A percentile compares a stretch with the other conserved stretches of the same genome.
Evolutionary conservation across 345 rosid genomes (phyloP).

Genomic region (Sisymbrium altissimum): DNA sequence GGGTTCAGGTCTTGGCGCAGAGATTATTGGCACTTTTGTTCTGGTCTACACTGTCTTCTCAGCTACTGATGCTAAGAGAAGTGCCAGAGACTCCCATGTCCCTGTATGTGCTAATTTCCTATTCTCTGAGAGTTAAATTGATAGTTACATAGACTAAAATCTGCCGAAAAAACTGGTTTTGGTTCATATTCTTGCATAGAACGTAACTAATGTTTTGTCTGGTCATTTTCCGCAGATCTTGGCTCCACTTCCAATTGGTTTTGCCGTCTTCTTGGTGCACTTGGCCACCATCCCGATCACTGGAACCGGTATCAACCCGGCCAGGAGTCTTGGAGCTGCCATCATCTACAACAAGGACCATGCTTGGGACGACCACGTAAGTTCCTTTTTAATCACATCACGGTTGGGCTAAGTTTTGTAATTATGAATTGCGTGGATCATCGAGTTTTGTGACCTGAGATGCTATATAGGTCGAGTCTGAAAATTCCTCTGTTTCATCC

Average conservation of each 20-base stretch:
- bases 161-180: not conserved
- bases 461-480: not conserved
- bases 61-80: constrained; percentile 77
- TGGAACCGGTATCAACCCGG: constrained; percentile 71
- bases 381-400: not conserved
- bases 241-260: constrained; percentile 79
- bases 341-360: constrained; percentile 48
- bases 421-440: not conserved
- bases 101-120: constrained; percentile 42
- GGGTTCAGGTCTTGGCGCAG: constrained; percentile 73
- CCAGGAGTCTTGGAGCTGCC: constrained; percentile 76
- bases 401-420: not conserved
- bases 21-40: constrained; percentile 66
- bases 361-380: constrained; percentile 64
- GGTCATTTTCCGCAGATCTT: constrained; percentile 38
- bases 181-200: not conserved
- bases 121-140: not conserved
- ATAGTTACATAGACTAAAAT: not conserved
- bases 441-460: not conserved
- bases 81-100: constrained; percentile 75
- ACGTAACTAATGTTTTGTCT: not conserved
- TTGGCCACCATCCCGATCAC: constrained; percentile 71
- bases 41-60: constrained; percentile 74
- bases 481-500: not conserved
- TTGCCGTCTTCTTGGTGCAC: constrained; percentile 71